Percentiles rank a stretch among this genome's conserved stretches.
Conservation (phyloP, 805 yeast species). For the Sugiyamaella mastotermitis region DNA sequence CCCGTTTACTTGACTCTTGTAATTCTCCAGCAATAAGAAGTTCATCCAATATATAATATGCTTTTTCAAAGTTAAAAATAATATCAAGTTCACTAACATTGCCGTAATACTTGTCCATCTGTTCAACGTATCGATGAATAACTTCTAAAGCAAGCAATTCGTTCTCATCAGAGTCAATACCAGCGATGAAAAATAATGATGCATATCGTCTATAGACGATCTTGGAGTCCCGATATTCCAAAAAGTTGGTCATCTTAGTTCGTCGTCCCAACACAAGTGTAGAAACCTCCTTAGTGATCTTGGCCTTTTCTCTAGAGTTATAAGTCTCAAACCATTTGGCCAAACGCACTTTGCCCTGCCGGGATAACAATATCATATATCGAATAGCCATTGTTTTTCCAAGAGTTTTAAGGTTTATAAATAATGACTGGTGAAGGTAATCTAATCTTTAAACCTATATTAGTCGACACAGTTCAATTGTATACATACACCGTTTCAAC, state of each 20-base stretch:
- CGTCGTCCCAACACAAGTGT: constrained; percentile 79
- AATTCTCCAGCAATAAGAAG: constrained; percentile 81
- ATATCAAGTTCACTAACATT: constrained; percentile 96
- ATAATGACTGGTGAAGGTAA: too few relatives aligned
- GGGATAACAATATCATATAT: constrained; percentile 73
- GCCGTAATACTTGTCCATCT: constrained; percentile 92
- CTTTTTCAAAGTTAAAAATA: constrained; percentile 90
- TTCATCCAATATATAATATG: constrained; percentile 89
- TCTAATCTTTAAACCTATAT: too few relatives aligned
- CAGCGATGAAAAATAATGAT: constrained; percentile 82
- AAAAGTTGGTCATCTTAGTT: constrained; percentile 91
- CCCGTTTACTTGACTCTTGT: constrained; percentile 76
- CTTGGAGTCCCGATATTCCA: constrained; percentile 74
- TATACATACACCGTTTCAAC: too few relatives aligned
- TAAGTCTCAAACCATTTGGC: constrained; percentile 89
- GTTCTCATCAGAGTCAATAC: constrained; percentile 76
- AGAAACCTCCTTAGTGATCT: constrained; percentile 77
- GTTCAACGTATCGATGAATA: constrained; percentile 90
- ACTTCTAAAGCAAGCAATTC: constrained; percentile 81
- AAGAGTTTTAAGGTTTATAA: too few relatives aligned
- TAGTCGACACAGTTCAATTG: too few relatives aligned
- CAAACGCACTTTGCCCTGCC: constrained; percentile 92
- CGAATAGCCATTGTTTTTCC: constrained; percentile 66
- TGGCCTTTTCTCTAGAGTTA: constrained; percentile 78
- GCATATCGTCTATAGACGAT: constrained; percentile 91